These are phyloP conservation scores for Vinca minor DNA, from an alignment of 257 asterid species.

Conservation along the genomic window DNA sequence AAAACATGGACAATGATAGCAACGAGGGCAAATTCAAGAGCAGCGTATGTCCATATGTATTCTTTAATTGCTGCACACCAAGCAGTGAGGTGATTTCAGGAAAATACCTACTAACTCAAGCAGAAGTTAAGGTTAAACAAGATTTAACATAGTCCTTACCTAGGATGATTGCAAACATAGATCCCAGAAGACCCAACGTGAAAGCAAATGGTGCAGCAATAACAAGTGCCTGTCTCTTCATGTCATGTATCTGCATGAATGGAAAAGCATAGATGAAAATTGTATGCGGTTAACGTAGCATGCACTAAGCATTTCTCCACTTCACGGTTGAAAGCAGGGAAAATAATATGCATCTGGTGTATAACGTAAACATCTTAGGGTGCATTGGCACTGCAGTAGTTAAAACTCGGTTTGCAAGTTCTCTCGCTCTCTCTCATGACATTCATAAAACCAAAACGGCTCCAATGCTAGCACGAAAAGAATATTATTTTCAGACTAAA, in stretches of 20 bases:
- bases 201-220: constrained; percentile 77
- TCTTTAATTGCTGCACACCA: constrained; percentile 71
- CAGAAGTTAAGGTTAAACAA: neutral
- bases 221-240: constrained; percentile 58
- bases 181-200: constrained; percentile 60
- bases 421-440: too few relatives aligned
- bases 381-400: too few relatives aligned
- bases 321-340: too few relatives aligned
- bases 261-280: neutral
- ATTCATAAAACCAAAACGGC: too few relatives aligned
- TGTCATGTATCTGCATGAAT: constrained; percentile 47
- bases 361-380: too few relatives aligned
- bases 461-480: too few relatives aligned
- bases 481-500: too few relatives aligned
- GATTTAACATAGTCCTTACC: constrained; percentile 30
- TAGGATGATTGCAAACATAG: constrained; percentile 56
- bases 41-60: constrained; percentile 75
- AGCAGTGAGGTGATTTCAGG: constrained; percentile 13
- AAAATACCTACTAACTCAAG: constrained; percentile 4
- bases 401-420: too few relatives aligned
- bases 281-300: neutral
- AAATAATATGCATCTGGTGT: too few relatives aligned
- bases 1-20: constrained; percentile 52
- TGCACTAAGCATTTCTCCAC: too few relatives aligned
- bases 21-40: constrained; percentile 69